These are phyloP conservation scores for Rhizodiscina lignyota DNA, from an alignment of 495 filamentous ascomycete genomes.

Conservation along the genomic window DNA sequence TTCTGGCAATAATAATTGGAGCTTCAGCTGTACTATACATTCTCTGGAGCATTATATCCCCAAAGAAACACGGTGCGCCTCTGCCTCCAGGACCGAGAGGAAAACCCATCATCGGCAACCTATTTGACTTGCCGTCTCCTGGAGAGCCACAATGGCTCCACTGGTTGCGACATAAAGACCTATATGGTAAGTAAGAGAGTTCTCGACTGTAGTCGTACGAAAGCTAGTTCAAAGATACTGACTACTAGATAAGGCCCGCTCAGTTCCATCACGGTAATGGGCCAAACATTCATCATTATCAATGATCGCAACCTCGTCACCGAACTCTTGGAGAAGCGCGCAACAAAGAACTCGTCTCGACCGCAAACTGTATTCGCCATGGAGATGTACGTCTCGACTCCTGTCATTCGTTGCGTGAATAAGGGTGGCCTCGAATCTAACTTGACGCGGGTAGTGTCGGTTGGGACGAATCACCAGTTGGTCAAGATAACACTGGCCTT, in stretches of 20 bases:
- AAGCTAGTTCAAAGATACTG: background rate
- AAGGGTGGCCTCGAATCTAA: background rate
- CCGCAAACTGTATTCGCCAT: background rate
- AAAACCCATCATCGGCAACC: slow-evolving; percentile 6
- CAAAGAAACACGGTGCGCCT: no score
- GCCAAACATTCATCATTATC: slow-evolving; percentile 12
- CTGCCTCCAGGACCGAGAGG: slow-evolving; percentile 9
- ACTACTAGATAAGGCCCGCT: slow-evolving; percentile 1
- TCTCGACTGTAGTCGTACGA: background rate
- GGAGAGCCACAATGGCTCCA: slow-evolving; percentile 1
- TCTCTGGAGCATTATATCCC: no score
- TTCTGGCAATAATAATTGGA: no score
- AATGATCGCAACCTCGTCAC: slow-evolving; percentile 9
- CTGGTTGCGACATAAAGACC: slow-evolving; percentile 6
- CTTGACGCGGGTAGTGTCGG: background rate
- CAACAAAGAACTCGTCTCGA: slow-evolving; percentile 1
- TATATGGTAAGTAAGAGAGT: slow-evolving; percentile 2
- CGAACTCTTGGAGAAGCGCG: slow-evolving; percentile 9
- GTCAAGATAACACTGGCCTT: background rate
- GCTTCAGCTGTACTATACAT: no score
- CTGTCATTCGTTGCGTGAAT: background rate
- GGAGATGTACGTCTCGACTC: background rate
- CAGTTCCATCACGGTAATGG: slow-evolving; percentile 10
- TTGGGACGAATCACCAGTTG: background rate
- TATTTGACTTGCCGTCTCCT: slow-evolving; percentile 7